A percentile compares a stretch with the other conserved stretches of the same genome.
Evolutionary conservation across 306 rosid species (phyloP).

Genomic region (Quercus gilva): DNA sequence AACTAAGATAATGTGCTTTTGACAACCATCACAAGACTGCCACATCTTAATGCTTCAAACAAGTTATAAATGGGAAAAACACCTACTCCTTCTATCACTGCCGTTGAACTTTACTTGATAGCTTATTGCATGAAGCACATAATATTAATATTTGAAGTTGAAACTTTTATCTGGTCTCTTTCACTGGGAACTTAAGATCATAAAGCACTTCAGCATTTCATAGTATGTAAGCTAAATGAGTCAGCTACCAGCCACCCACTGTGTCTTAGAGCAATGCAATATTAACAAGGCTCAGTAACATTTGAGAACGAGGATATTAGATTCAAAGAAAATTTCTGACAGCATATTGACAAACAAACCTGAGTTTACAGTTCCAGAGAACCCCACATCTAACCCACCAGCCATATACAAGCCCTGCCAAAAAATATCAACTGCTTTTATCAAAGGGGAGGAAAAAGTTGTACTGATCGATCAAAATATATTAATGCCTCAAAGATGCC

Average conservation of each 20-base stretch:
- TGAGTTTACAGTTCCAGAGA: slow-evolving; percentile 57
- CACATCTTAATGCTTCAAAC: not conserved
- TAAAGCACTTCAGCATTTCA: not conserved
- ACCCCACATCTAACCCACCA: slow-evolving; percentile 54
- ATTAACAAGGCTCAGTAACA: slow-evolving; percentile 9
- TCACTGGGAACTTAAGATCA: not conserved
- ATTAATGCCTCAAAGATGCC: slow-evolving; percentile 15
- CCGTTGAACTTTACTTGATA: not conserved
- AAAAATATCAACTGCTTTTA: slow-evolving; percentile 22
- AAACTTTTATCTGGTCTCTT: not conserved
- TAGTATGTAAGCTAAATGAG: not conserved
- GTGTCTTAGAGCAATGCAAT: not conserved
- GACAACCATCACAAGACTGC: not conserved
- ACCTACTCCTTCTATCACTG: not conserved
- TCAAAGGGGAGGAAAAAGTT: slow-evolving; percentile 8
- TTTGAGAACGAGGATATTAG: not conserved
- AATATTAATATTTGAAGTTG: not conserved
- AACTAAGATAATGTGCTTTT: not conserved
- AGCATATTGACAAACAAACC: slow-evolving; percentile 46
- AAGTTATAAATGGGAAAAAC: not conserved
- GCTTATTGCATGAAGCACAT: not conserved
- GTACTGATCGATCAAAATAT: slow-evolving; percentile 3
- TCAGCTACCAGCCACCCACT: not conserved
- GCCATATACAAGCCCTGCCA: slow-evolving; percentile 67
- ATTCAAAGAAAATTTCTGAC: slow-evolving; percentile 17